These are phyloP conservation scores for Dichotomopilus funicola DNA, from an alignment of 2,329 filamentous ascomycete species.

Conservation along the genomic window DNA sequence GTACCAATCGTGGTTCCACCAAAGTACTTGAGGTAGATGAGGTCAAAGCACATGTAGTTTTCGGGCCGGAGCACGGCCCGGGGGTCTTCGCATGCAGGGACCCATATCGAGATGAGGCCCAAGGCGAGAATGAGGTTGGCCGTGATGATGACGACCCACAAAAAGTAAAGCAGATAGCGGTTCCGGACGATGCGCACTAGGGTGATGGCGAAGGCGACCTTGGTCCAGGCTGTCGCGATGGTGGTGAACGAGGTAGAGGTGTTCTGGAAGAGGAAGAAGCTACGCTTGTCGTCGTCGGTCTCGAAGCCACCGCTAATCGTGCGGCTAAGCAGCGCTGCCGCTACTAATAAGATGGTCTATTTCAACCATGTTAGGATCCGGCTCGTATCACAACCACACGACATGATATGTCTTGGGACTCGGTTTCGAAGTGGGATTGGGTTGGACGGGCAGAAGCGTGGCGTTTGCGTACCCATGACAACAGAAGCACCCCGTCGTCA, in stretches of 20 bases:
- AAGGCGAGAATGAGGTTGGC: conserved; percentile 21
- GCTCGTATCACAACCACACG: background rate
- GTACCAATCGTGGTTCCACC: conserved; percentile 7
- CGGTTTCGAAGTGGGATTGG: no score
- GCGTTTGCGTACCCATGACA: conserved; percentile 13
- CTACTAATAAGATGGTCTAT: conserved; percentile 12
- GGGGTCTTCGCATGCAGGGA: conserved; percentile 12
- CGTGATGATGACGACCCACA: conserved; percentile 21
- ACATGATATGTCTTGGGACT: background rate
- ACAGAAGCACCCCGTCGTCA: conserved; percentile 14
- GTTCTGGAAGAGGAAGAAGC: conserved; percentile 16
- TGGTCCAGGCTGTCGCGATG: conserved; percentile 20
- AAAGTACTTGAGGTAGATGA: background rate
- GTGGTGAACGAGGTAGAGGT: conserved; percentile 10
- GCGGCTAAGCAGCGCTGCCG: conserved; percentile 10
- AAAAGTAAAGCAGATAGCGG: conserved; percentile 17
- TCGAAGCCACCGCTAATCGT: conserved; percentile 10
- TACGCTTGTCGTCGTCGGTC: conserved; percentile 10
- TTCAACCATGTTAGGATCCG: background rate
- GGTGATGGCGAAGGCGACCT: conserved; percentile 24
- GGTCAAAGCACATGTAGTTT: background rate
- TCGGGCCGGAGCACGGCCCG: conserved; percentile 3
- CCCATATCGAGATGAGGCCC: conserved; percentile 20
- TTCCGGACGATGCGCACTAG: conserved; percentile 21
- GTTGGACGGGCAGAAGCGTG: background rate